Base-by-base conservation (phyloP, 805 yeast species). In the Pichia membranifaciens region DNA sequence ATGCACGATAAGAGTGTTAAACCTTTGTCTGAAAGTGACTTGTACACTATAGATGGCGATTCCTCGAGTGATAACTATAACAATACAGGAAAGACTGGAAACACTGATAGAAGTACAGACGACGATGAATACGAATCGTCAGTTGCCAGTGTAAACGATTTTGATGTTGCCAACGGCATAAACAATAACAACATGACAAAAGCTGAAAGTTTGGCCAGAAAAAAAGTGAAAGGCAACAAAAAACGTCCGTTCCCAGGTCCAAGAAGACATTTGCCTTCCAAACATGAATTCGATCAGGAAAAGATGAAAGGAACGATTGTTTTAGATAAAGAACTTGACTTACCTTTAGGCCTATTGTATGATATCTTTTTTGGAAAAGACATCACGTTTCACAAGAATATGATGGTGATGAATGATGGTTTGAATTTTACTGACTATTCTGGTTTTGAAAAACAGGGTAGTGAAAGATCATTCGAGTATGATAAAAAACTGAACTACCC, bases 261-360 rank as follows among this genome's bases (percentile, higher is more conserved):
- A 0, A 68, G 65, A 7, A 64, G 69, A 2, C 93, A 86, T 59
- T 64, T 64, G 0, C 78, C 83, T 3, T 86, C 96, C 0, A 60
- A 64, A 1, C 60, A 74, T 38, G 72, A 70, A 1, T 65, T 67
- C 39, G 73, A 73, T 28, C 73, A 75, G 2, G 71, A 67, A 2
- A 58, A 60, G 4, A 71, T 73, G 17, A 69, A 75, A 12, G 88
- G 81, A 54, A 76, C 69, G 39, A 61, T 77, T 4, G 69, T 84
- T 31, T 67, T 79, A 5, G 67, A 69, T 21, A 77, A 74, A 21
- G 68, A 66, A 1, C 66, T 85, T 33, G 66, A 72, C 15, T 90
- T 86, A 1, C 93, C 98, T 1, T 68, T 91, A 4, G 96, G 96
- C 0, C 71, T 83, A 0, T 75, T 88, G 0, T 87, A 73, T 57